Base-by-base conservation (phyloP, 225 moss, liverwort and hornwort species). In the Bryoerythrophyllum caledonicum region DNA sequence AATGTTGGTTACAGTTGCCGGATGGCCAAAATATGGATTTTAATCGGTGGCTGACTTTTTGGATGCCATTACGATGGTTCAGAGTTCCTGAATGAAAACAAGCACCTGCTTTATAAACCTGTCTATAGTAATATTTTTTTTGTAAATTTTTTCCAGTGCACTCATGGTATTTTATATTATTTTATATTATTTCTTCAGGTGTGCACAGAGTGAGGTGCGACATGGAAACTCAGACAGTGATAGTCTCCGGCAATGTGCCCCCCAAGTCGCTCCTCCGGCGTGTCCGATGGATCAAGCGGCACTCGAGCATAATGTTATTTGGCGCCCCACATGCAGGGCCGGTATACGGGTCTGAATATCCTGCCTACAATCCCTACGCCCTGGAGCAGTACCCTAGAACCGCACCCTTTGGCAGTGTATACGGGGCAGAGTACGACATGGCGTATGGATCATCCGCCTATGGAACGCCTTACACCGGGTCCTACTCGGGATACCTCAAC, bases 191-290 rank as follows among this genome's bases (percentile, higher is more conserved):
- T 68, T 53, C 13, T 40, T 28, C 84, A 87, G 87, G 87, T 49
- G 87, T 87, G 60, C 82, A 87, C 61, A 71, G 87, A 32, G 82
- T 87, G 60, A 73, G 74, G 44, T 79, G 79, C 12, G 79, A 87
- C 20, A 1, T 87, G 71, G 30, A 63, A 5, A 71, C 76, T 13
- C 84, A 87, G 76, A 87, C 84, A 10, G 87, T 87, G 21, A 53
- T 84, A 9, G 87, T 87, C 9, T 87, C 84, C 2, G 87, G 87
- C 43, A 82, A 82, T 57, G 79, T 87, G 5, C 71, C 77, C 0
- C 84, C 87, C 0, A 8, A 82, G 59, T 37, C 80, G 17, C 84
- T 87, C 38, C 82, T 87, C 2, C 78, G 82, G 14, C 84, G 84
- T 8, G 72, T 87, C 16, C 84, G 82, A 21, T 77, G 87, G 82